Base-by-base conservation (phyloP, 495 filamentous ascomycete genomes). In the Penicillium robsamsonii region DNA sequence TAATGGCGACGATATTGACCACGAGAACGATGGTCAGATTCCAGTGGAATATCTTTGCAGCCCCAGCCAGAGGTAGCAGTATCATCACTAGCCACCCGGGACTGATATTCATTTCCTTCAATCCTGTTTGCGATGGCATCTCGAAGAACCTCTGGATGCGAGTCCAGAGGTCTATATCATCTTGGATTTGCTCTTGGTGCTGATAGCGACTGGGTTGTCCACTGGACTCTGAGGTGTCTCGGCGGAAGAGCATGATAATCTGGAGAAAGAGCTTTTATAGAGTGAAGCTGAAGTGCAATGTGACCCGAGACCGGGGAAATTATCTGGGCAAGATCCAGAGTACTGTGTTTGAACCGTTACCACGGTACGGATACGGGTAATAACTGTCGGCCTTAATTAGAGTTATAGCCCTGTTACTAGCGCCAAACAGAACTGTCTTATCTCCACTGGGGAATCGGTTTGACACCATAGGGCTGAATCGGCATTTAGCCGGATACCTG, bases 381-480 rank as follows among this genome's bases (percentile, higher is more conserved):
- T 59, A 27, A 37, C 24, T 29, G 55, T 58, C 50, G 58, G 41
- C 50, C 50, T 47, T 50, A 30, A 41, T 25, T 9, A 27, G 43
- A 30, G 15, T 33, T 58, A 58, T 51, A 62, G 59, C 59, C 59
- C 49, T 59, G 58, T 62, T 62, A 58, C 59, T 58, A 62, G 59
- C 38, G 46, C 27, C 41, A 42, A 40, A 52, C 35, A n/a, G 35
- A 4, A 17, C 2, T n/a, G 35, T 7, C 4, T 37, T 13, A 37
- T 1, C 48, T n/a, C 40, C 41, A 47, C 29, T 33, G n/a, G 10
- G 30, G 18, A 43, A 22, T 22, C 37, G n/a, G 9, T 27, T 27
- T 27, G 25, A 27, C 25, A 27, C 46, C 44, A 46, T 62, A 62
- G 59, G 59, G 59, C 59, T 62, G 59, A 62, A 20, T 40, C 24